A percentile compares a stretch with the other conserved stretches of the same genome.
These are phyloP conservation scores for Dactylonectria estremocensis DNA, from an alignment of 2,329 filamentous ascomycete species.

Conservation along the genomic window DNA sequence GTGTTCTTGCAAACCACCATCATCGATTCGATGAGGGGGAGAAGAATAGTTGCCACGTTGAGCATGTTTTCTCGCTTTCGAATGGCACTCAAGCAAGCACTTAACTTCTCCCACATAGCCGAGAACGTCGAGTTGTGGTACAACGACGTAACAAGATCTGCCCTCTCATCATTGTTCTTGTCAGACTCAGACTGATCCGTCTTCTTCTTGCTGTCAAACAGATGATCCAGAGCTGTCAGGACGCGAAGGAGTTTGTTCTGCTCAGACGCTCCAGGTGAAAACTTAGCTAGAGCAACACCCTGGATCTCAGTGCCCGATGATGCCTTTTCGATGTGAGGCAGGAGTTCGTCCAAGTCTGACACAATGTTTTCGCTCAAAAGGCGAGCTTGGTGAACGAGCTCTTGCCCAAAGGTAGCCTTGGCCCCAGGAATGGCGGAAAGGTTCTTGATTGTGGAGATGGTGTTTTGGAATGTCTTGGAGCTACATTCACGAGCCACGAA, in stretches of 20 bases:
- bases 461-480: slow-evolving; percentile 98
- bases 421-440: slow-evolving; percentile 93
- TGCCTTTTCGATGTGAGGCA: slow-evolving; percentile 89
- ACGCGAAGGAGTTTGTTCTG: slow-evolving; percentile 96
- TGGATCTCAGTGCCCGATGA: slow-evolving; percentile 95
- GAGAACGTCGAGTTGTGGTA: slow-evolving; percentile 94
- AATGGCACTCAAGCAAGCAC: slow-evolving; percentile 89
- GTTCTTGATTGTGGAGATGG: slow-evolving; percentile 98
- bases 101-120: slow-evolving; percentile 92
- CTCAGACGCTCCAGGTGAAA: slow-evolving; percentile 95
- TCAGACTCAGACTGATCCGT: slow-evolving; percentile 65
- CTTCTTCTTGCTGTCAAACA: slow-evolving; percentile 88
- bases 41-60: slow-evolving; percentile 94
- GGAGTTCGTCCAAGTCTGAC: slow-evolving; percentile 85
- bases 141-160: slow-evolving; percentile 87
- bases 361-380: slow-evolving; percentile 88
- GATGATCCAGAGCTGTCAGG: slow-evolving; percentile 92
- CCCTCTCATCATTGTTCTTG: slow-evolving; percentile 75
- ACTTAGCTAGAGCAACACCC: slow-evolving; percentile 92
- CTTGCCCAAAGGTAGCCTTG: slow-evolving; percentile 91
- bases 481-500: slow-evolving; percentile 97
- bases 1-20: slow-evolving; percentile 99
- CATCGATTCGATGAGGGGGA: slow-evolving; percentile 94
- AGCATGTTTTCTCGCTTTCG: slow-evolving; percentile 95
- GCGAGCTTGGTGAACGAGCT: slow-evolving; percentile 90